Conservation (phyloP, 2,329 filamentous ascomycete genomes). For the Diaporthe sp. region DNA sequence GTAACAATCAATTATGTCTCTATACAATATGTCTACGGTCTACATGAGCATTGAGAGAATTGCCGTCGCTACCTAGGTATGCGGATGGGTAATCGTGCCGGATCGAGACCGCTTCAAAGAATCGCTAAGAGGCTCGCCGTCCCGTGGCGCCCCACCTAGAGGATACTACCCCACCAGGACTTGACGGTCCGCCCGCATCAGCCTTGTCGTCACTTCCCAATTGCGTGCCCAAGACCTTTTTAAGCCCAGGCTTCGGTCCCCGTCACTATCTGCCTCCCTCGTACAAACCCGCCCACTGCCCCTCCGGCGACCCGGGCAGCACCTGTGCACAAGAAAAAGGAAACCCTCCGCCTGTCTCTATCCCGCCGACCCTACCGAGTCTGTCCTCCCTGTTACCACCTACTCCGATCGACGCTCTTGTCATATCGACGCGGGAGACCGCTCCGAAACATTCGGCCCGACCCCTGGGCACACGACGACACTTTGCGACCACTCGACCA, state of each 20-base stretch:
- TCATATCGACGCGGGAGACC: constrained; percentile 34
- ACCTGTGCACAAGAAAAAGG: background rate
- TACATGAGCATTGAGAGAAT: background rate
- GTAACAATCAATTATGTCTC: background rate
- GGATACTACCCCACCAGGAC: constrained; percentile 21
- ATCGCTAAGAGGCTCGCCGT: background rate
- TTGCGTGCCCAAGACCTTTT: constrained; percentile 9
- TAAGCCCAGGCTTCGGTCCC: background rate
- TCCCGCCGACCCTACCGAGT: background rate
- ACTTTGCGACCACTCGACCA: constrained; percentile 1
- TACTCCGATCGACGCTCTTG: constrained; percentile 3
- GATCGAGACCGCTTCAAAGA: background rate
- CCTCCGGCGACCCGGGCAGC: constrained; percentile 13
- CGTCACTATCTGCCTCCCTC: background rate
- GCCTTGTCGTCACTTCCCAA: constrained; percentile 32
- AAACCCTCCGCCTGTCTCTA: background rate
- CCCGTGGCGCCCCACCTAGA: constrained; percentile 11
- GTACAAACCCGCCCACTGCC: background rate
- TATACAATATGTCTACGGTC: background rate
- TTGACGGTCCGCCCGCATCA: background rate
- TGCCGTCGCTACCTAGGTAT: background rate
- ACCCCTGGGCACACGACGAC: constrained; percentile 34
- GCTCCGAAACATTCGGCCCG: constrained; percentile 36
- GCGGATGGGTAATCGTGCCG: background rate
- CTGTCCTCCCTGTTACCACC: background rate